Evolutionary conservation across 2,329 filamentous ascomycete species (phyloP).

Genomic region (Coniochaeta sp.): DNA sequence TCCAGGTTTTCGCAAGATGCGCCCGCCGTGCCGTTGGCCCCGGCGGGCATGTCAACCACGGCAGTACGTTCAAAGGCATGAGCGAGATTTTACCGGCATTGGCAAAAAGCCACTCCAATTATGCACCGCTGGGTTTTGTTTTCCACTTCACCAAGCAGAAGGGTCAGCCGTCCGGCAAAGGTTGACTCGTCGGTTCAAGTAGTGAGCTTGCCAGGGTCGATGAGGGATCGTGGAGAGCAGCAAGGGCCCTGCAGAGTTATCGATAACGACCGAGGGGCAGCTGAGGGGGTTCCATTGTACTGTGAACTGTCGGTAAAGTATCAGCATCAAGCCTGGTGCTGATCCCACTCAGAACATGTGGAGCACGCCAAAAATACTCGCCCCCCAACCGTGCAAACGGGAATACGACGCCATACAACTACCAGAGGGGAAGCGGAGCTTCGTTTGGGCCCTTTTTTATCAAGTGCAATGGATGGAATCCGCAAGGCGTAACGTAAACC

Average conservation of each 20-base stretch:
- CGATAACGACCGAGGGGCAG: constrained; percentile 4
- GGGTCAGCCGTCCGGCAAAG: constrained; percentile 3
- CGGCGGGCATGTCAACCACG: constrained; percentile 5
- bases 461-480: not conserved
- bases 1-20: constrained; percentile 14
- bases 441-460: not conserved
- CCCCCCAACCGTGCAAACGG: not conserved
- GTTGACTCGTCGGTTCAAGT: not conserved
- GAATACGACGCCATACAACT: not conserved
- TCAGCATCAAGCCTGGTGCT: constrained; percentile 3
- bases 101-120: constrained; percentile 18
- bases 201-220: not conserved
- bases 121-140: constrained; percentile 14
- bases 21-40: constrained; percentile 8
- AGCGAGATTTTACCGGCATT: constrained; percentile 20
- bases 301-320: no score
- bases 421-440: not conserved
- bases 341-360: constrained; percentile 1
- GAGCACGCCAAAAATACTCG: not conserved
- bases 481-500: not conserved
- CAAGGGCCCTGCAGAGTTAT: constrained; percentile 3
- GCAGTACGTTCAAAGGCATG: constrained; percentile 11
- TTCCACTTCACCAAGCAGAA: constrained; percentile 4
- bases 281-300: not conserved
- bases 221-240: constrained; percentile 1